Percentiles rank a stretch among this genome's conserved stretches.
Conservation (phyloP, 23 red algal species). For the Pyropia yezoensis region DNA sequence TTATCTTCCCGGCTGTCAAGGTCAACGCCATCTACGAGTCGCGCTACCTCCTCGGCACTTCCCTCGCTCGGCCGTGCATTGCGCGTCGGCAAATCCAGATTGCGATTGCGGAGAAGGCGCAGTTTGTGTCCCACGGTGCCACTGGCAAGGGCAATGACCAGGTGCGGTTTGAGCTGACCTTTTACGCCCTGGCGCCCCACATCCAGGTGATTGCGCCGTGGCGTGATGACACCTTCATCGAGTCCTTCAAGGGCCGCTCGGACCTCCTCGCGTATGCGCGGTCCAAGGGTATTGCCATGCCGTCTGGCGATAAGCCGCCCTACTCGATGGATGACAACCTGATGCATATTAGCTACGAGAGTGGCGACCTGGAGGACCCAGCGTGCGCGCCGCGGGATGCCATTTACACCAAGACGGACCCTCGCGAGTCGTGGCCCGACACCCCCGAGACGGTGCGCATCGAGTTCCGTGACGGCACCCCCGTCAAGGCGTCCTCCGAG, state of each 20-base stretch:
- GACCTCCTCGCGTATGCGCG: constrained; percentile 83
- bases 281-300: constrained; percentile 81
- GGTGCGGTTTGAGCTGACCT: constrained; percentile 89
- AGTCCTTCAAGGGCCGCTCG: constrained; percentile 66
- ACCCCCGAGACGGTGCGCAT: constrained; percentile 66
- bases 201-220: constrained; percentile 94
- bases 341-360: constrained; percentile 97
- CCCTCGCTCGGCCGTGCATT: constrained; percentile 91
- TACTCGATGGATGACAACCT: constrained; percentile 99
- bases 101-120: constrained; percentile 50
- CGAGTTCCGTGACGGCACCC: constrained; percentile 79
- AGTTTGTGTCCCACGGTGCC: constrained; percentile 86
- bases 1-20: constrained; percentile 86
- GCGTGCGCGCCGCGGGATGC: constrained; percentile 32
- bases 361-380: constrained; percentile 87
- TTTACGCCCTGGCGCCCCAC: constrained; percentile 70
- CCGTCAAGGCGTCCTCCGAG: constrained; percentile 27
- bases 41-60: constrained; percentile 89
- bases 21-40: constrained; percentile 97
- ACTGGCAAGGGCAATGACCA: constrained; percentile 98
- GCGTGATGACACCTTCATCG: constrained; percentile 55
- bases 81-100: constrained; percentile 83
- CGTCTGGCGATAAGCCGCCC: constrained; percentile 74
- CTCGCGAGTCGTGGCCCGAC: constrained; percentile 46
- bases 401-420: constrained; percentile 77